These are phyloP conservation scores for Leccinum variicolor DNA, from an alignment of 768 basidiomycete species.

Conservation along the genomic window DNA sequence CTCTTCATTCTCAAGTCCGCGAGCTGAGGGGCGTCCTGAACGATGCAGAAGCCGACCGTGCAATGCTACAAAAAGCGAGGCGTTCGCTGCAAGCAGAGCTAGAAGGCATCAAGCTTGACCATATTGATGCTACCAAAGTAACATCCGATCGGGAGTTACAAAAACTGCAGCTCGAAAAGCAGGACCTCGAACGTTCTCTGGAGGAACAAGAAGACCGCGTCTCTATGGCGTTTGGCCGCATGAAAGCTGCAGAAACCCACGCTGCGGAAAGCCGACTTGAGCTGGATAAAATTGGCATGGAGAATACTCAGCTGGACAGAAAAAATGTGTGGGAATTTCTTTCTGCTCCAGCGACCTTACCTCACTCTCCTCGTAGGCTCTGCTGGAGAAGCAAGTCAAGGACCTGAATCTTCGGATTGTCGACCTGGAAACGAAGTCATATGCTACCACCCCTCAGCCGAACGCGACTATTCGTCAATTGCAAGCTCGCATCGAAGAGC, in stretches of 20 bases:
- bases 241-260: conserved; percentile 78
- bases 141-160: conserved; percentile 74
- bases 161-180: conserved; percentile 72
- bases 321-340: conserved; percentile 53
- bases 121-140: conserved; percentile 65
- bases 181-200: conserved; percentile 72
- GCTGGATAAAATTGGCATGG: conserved; percentile 70
- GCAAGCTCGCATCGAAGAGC: conserved; percentile 72
- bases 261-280: conserved; percentile 76
- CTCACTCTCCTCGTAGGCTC: conserved; percentile 47
- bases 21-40: conserved; percentile 78
- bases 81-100: conserved; percentile 77
- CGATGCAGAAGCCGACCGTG: conserved; percentile 80
- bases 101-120: conserved; percentile 75
- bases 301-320: conserved; percentile 78
- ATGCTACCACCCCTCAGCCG: conserved; percentile 60
- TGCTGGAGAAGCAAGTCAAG: conserved; percentile 81
- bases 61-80: conserved; percentile 77
- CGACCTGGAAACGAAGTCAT: conserved; percentile 78
- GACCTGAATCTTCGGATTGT: conserved; percentile 80
- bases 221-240: conserved; percentile 64
- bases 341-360: background rate
- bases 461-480: conserved; percentile 53
- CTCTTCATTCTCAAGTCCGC: conserved; percentile 81
- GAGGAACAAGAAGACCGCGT: conserved; percentile 79